These are phyloP conservation scores for Heracleum sosnowskyi DNA, from an alignment of 129 eudicot genomes.

Conservation along the genomic window DNA sequence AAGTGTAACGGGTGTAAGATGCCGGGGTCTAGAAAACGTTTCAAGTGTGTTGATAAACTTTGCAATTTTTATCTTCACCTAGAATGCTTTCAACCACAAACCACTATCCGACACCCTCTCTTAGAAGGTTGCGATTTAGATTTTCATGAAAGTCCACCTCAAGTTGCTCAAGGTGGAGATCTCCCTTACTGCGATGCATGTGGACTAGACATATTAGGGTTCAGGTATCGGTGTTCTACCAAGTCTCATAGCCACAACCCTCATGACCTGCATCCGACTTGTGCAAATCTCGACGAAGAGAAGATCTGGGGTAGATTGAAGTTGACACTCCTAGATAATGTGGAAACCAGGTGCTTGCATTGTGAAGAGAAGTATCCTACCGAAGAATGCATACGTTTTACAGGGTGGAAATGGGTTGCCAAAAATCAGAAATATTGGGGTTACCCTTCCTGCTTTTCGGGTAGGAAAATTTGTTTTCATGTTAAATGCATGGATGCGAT, in stretches of 20 bases:
- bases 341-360: slow-evolving; percentile 5
- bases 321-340: not conserved
- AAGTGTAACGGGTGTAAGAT: not conserved
- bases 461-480: not conserved
- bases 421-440: not conserved
- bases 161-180: not conserved
- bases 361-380: not conserved
- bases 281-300: not conserved
- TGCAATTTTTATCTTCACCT: not conserved
- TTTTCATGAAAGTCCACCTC: not conserved
- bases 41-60: not conserved
- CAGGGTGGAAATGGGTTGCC: not conserved
- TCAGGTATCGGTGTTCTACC: not conserved
- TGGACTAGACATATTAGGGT: not conserved
- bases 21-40: not conserved
- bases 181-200: not conserved
- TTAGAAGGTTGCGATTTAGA: not conserved
- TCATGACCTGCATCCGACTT: slow-evolving; percentile 5
- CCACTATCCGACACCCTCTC: not conserved
- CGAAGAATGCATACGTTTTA: not conserved
- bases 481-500: not conserved
- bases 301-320: not conserved
- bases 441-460: not conserved
- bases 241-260: not conserved
- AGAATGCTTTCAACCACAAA: not conserved